phyloP scores from a whole-genome alignment of 1,284 basidiomycete species.

The Wallemia hederae region DNA sequence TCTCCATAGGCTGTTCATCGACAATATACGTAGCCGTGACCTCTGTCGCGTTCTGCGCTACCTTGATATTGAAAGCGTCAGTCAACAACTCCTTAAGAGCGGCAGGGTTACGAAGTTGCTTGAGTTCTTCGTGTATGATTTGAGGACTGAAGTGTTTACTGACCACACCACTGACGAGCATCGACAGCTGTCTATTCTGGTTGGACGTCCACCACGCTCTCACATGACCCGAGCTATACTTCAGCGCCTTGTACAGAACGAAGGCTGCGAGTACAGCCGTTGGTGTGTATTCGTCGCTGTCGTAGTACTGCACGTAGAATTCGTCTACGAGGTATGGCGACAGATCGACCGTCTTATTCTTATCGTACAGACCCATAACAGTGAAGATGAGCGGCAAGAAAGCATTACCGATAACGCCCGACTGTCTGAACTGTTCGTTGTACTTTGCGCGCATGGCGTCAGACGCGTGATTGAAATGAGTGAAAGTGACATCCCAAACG shows the following conservation, averaged over 20 bases:
- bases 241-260: slow-evolving; percentile 54
- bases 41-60: slow-evolving; percentile 34
- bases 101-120: slow-evolving; percentile 36
- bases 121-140: slow-evolving; percentile 54
- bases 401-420: slow-evolving; percentile 29
- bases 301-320: slow-evolving; percentile 42
- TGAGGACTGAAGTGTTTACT: slow-evolving; percentile 69
- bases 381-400: slow-evolving; percentile 50
- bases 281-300: slow-evolving; percentile 26
- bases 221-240: slow-evolving; percentile 45
- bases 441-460: slow-evolving; percentile 21
- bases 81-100: slow-evolving; percentile 36
- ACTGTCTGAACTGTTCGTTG: slow-evolving; percentile 49
- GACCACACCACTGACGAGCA: slow-evolving; percentile 45
- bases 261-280: slow-evolving; percentile 52
- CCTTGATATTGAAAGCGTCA: slow-evolving; percentile 54
- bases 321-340: slow-evolving; percentile 62
- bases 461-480: not conserved
- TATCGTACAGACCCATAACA: slow-evolving; percentile 32
- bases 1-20: slow-evolving; percentile 82
- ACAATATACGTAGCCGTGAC: slow-evolving; percentile 51
- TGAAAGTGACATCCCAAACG: not conserved
- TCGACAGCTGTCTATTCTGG: slow-evolving; percentile 62
- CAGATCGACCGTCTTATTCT: slow-evolving; percentile 38
- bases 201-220: slow-evolving; percentile 59